A percentile compares a stretch with the other conserved stretches of the same genome.
These are phyloP conservation scores for Melanopsichium pennsylvanicum DNA, from an alignment of 1,284 basidiomycete species.

Conservation along the genomic window DNA sequence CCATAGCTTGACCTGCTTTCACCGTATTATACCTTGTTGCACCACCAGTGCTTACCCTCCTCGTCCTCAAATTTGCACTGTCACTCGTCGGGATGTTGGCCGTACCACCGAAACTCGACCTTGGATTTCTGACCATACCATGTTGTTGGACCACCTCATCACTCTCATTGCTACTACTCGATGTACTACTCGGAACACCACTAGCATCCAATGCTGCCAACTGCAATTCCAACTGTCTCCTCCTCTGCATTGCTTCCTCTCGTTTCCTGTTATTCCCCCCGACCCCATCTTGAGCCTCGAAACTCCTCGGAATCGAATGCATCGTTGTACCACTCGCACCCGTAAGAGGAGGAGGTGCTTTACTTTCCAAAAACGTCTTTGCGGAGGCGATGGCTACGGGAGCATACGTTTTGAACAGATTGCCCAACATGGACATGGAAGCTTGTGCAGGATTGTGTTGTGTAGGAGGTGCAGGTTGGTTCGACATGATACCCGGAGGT, in stretches of 20 bases:
- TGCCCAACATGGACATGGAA: slow-evolving; percentile 22
- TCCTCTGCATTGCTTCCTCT: slow-evolving; percentile 18
- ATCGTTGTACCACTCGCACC: too few species aligned
- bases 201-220: slow-evolving; percentile 30
- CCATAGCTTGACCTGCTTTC: slow-evolving; percentile 18
- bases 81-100: not conserved
- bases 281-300: too few species aligned
- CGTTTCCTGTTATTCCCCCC: not conserved
- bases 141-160: too few species aligned
- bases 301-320: too few species aligned
- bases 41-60: slow-evolving; percentile 2
- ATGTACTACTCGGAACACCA: slow-evolving; percentile 8
- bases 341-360: slow-evolving; percentile 16
- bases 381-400: slow-evolving; percentile 35
- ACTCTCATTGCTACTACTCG: slow-evolving; percentile 7
- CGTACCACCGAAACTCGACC: not conserved
- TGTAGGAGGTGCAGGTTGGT: slow-evolving; percentile 17
- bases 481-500: slow-evolving; percentile 6
- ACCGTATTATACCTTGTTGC: too few species aligned
- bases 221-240: slow-evolving; percentile 31
- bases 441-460: slow-evolving; percentile 43
- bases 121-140: slow-evolving; percentile 1
- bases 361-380: slow-evolving; percentile 19
- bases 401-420: slow-evolving; percentile 31
- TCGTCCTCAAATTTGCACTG: slow-evolving; percentile 15